Evolutionary conservation across 495 filamentous ascomycete genomes (phyloP), one percentile per base, ranked within the genome.

Genomic region (Corynascus novoguineensis): DNA sequence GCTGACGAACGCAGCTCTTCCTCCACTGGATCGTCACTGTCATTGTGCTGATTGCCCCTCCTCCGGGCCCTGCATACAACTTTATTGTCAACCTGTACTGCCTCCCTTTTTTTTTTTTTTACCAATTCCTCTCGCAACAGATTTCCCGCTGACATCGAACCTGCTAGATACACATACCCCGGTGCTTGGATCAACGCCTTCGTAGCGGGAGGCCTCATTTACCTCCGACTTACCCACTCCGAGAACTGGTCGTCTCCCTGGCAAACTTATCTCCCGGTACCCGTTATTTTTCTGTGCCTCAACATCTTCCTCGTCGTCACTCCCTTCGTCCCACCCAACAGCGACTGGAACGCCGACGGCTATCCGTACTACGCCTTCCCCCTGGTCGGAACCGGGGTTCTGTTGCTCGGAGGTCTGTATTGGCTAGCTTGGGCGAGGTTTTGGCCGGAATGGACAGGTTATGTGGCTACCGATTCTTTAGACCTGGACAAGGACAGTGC

Each of bases 321-420:
- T 17, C 77, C 77, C 3, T 73, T 80, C 37, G 71, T 79, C 27
- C 79, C 79, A 2, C 79, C 76, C 22, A 72, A 75, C 51, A 74
- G 72, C 17, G 71, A 73, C 62, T 77, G 75, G 68, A 74, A 79
- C 35, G 77, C 78, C 17, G 69, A 76, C 27, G 70, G 68, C 7
- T 75, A 80, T 32, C 79, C 79, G 9, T 81, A 80, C 60, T 81
- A 74, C 53, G 64, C 75, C 0, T 78, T 79, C 60, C 78, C 77
- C 0, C 70, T 80, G 2, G 77, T 82, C 14, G 79, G 78, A 12
- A 70, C 76, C 8, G 71, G 69, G 0, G 73, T 82, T 8, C 58
- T 82, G 22, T 42, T 73, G 9, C 66, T 74, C 17, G 79, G 79
- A 4, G 76, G 47, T 0, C 61, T 80, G 7, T 82, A 82, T 55